These are phyloP conservation scores for Zoysia japonica DNA, from an alignment of 176 grass and related monocot genomes.

Conservation along the genomic window DNA sequence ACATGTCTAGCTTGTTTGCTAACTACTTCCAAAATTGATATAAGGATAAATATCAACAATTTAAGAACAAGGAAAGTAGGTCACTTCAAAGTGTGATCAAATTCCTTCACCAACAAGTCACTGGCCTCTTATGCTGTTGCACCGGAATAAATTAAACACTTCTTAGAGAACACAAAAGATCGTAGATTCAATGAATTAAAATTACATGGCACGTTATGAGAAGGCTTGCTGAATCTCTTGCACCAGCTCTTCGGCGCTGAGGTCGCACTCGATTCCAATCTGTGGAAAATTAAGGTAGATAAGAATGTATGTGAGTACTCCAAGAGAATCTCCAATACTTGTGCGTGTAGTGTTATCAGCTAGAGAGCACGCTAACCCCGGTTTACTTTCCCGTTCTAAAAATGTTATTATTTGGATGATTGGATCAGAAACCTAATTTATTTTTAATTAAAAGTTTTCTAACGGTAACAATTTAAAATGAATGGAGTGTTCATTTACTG, in stretches of 20 bases:
- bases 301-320: background rate
- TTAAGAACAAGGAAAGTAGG: too few species aligned
- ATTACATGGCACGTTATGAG: slow-evolving; percentile 31
- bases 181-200: background rate
- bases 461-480: too few species aligned
- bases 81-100: background rate
- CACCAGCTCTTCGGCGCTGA: slow-evolving; percentile 83
- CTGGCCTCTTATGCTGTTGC: background rate
- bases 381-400: background rate
- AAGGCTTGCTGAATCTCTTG: slow-evolving; percentile 84
- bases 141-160: background rate
- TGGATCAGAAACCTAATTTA: too few species aligned
- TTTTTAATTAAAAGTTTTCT: too few species aligned
- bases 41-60: too few species aligned
- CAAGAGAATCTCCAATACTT: too few species aligned
- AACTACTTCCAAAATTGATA: too few species aligned
- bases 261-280: slow-evolving; percentile 91
- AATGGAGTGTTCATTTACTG: background rate
- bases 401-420: too few species aligned
- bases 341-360: background rate
- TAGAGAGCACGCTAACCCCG: background rate
- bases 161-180: background rate
- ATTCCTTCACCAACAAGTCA: background rate
- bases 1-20: too few species aligned
- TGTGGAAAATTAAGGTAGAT: slow-evolving; percentile 31